Conservation (phyloP, 306 rosid species). For the Cajanus cajan region DNA sequence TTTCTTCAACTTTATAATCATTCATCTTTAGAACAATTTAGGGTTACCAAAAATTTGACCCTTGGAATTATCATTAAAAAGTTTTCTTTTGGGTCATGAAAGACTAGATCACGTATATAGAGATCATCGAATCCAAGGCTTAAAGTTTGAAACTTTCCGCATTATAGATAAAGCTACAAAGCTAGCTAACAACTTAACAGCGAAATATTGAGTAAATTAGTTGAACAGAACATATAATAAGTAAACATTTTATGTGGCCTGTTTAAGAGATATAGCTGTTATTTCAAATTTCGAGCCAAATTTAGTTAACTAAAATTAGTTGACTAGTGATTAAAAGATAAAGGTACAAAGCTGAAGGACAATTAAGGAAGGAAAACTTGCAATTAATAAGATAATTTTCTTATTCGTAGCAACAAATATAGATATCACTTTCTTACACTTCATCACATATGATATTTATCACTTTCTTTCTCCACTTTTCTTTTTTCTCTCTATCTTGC, state of each 20-base stretch:
- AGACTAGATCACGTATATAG: background rate
- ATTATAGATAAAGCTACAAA: too few species aligned
- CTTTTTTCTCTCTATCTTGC: too few species aligned
- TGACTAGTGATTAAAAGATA: too few species aligned
- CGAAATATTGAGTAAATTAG: background rate
- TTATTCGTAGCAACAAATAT: too few species aligned
- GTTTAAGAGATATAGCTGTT: background rate
- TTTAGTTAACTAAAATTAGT: conserved; percentile 25
- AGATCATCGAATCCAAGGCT: background rate
- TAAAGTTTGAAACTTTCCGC: background rate
- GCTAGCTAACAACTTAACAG: conserved; percentile 19
- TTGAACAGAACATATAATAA: background rate
- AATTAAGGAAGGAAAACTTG: too few species aligned
- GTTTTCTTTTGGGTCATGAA: background rate
- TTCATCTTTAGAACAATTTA: conserved; percentile 9
- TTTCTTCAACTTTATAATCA: conserved; percentile 37
- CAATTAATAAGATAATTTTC: too few species aligned
- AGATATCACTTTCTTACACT: too few species aligned
- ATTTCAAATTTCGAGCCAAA: background rate
- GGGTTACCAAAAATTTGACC: background rate
- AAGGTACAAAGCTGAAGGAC: too few species aligned
- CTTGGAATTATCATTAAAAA: background rate
- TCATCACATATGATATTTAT: too few species aligned
- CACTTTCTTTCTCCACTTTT: too few species aligned
- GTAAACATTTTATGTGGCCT: background rate